Percentiles rank a stretch among this genome's conserved stretches.
phyloP scores from a whole-genome alignment of 495 filamentous ascomycete genomes.

The Sphaerosporella brunnea region DNA sequence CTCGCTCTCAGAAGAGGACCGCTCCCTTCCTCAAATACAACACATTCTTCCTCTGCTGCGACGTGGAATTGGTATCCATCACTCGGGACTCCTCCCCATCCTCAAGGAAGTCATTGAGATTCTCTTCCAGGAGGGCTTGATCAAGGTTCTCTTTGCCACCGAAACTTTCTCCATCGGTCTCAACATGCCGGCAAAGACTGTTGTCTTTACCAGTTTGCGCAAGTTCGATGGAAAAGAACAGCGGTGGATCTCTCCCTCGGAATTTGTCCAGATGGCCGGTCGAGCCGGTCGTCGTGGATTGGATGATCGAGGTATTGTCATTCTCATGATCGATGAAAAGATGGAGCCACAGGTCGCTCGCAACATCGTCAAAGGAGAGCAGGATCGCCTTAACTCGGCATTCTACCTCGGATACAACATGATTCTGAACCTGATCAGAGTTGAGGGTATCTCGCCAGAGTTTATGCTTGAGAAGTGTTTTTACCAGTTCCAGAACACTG shows the following conservation, averaged over 20 bases:
- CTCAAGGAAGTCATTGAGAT: constrained; percentile 98
- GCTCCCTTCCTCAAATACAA: constrained; percentile 65
- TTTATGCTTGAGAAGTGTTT: constrained; percentile 95
- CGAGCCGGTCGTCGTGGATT: constrained; percentile 90
- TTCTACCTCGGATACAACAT: constrained; percentile 99
- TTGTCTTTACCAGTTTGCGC: constrained; percentile 88
- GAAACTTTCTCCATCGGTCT: constrained; percentile 97
- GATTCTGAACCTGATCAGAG: constrained; percentile 87
- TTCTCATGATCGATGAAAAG: constrained; percentile 96
- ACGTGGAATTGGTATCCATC: constrained; percentile 90
- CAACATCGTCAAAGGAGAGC: constrained; percentile 85
- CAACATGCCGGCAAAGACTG: constrained; percentile 98
- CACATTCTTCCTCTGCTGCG: constrained; percentile 80
- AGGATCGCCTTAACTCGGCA: constrained; percentile 90
- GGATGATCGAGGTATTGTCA: constrained; percentile 95
- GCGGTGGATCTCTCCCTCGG: constrained; percentile 80
- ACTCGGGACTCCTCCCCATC: constrained; percentile 87
- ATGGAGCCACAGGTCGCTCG: constrained; percentile 91
- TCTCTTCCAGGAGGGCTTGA: constrained; percentile 90
- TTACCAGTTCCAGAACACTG: constrained; percentile 92
- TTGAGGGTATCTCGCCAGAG: constrained; percentile 89
- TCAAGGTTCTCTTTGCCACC: constrained; percentile 94
- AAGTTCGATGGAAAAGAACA: constrained; percentile 78
- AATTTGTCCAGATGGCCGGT: constrained; percentile 97
- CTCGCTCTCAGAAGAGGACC: constrained; percentile 79